Evolutionary conservation across 371 early-diverging fungal species (phyloP), one percentile per base, ranked within the genome.

Genomic region (Entomophthora muscae): DNA sequence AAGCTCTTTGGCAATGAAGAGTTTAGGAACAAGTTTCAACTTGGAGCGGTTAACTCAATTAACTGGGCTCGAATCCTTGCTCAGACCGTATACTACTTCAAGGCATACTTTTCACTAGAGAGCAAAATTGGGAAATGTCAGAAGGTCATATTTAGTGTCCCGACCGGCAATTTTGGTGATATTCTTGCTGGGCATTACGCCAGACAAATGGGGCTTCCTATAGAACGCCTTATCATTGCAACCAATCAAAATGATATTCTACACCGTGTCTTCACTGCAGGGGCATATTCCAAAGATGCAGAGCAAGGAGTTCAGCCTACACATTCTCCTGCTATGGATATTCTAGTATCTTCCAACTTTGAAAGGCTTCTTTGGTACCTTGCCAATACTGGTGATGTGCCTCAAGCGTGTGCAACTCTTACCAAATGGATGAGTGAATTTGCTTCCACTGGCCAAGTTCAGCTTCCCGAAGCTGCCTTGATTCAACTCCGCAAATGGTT

Each of bases 111-210:
- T 68, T 57, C 73, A 1, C 72, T 86, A 30, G 72, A 80, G 28
- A 79, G 82, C 26, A 70, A 77, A 17, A 71, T 74, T 22, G 65
- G 63, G 17, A 53, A 65, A 60, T 65, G 83, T 29, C 71, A 78
- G 53, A 17, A 53, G 27, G 52, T 27, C 3, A 72, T 94, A 58
- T 96, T 83, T 74, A 82, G 85, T 31, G 96, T 96, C 28, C 97
- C 98, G 27, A 91, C 97, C n/a, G 98, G 98, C 53, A 98, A 96
- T 81, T 98, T 98, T 85, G 98, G 98, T 68, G 97, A 98, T 67
- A 80, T 95, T 54, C 78, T 98, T 61, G 95, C 97, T 22, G 97
- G 97, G 5, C 91, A 84, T 75, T 95, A 85, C 74, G 94, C 95
- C 12, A 75, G 79, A 52, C 83, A 81, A 61, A 86, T 96, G 88